Base-by-base conservation (phyloP, 305 asterid genomes). In the Ruellia speciosa region DNA sequence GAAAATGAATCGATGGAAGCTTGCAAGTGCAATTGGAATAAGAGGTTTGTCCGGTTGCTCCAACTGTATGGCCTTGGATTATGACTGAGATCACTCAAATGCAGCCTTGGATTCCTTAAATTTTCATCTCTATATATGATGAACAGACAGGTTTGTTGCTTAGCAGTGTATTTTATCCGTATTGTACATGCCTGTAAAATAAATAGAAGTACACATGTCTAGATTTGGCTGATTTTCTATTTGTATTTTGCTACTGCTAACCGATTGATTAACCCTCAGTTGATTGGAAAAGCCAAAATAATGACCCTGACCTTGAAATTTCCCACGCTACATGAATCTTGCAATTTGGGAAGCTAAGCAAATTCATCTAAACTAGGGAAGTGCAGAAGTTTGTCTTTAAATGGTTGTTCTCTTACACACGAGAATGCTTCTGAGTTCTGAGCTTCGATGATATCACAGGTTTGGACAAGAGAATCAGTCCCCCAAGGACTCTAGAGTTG, bases 31-130 rank as follows among this genome's bases (percentile, higher is more conserved):
- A 55, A 60, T 50, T 58, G 58, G 72, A 72, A 66, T 62, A 54
- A 12, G 59, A 47, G 15, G 70, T 62, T 77, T 77, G 88, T 78
- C 82, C 33, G 7, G 48, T 75, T 73, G 64, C 72, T 54, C 61
- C 79, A 70, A 76, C 67, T 53, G 54, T 34, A 20, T 57, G 18
- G 62, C 72, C 52, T 67, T 59, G 60, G 82, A 71, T 70, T 66
- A 50, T 54, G 73, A 62, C 56, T 67, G 49, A 52, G 45, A 49
- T 60, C 74, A 69, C 60, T 56, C 66, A 45, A 53, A 68, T 48
- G 60, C 45, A 46, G 64, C 79, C 35, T 71, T 56, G 77, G 88
- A 75, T 77, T 77, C 90, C 77, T 49, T 66, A 19, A 33, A 56
- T 49, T 58, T 62, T 48, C 56, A 68, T 66, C 61, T 66, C 52